Conservation (phyloP, 2,329 filamentous ascomycete genomes). For the Blastomyces parvus region DNA sequence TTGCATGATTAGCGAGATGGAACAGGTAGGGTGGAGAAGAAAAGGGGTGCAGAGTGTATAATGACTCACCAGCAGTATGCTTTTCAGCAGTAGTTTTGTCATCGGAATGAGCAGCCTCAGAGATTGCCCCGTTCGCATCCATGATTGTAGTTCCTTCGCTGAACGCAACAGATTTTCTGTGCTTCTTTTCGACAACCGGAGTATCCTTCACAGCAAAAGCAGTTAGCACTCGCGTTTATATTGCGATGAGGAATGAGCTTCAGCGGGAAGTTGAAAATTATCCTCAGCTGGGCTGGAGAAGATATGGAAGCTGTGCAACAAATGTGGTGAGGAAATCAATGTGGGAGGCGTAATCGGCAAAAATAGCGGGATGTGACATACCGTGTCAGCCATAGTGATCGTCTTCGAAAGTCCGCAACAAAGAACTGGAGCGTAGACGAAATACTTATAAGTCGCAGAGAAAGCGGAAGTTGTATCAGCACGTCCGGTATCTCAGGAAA, state of each 20-base stretch:
- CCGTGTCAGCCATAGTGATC: conserved; percentile 34
- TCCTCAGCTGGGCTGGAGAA: conserved; percentile 18
- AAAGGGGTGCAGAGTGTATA: not conserved
- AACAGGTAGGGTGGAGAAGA: not conserved
- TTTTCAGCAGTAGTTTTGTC: conserved; percentile 73
- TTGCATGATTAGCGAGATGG: conserved; percentile 37
- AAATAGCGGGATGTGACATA: conserved; percentile 36
- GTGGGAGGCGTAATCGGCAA: conserved; percentile 14
- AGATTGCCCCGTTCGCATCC: conserved; percentile 79
- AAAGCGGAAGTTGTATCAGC: not conserved
- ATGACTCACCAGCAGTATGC: conserved; percentile 57
- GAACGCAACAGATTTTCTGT: conserved; percentile 90
- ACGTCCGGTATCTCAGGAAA: not conserved
- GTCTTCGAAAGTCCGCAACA: not conserved
- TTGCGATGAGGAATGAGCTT: not conserved
- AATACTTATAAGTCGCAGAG: not conserved
- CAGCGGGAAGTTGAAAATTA: conserved; percentile 10
- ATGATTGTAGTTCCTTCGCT: conserved; percentile 80
- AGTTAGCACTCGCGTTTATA: conserved; percentile 16
- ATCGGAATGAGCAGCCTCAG: conserved; percentile 59
- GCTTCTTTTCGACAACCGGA: conserved; percentile 40
- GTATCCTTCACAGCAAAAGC: conserved; percentile 32
- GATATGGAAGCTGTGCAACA: not conserved
- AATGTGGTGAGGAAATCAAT: conserved; percentile 18
- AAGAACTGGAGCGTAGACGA: not conserved